Conservation (phyloP, 1,284 basidiomycete species). For the Moesziomyces aphidis region DNA sequence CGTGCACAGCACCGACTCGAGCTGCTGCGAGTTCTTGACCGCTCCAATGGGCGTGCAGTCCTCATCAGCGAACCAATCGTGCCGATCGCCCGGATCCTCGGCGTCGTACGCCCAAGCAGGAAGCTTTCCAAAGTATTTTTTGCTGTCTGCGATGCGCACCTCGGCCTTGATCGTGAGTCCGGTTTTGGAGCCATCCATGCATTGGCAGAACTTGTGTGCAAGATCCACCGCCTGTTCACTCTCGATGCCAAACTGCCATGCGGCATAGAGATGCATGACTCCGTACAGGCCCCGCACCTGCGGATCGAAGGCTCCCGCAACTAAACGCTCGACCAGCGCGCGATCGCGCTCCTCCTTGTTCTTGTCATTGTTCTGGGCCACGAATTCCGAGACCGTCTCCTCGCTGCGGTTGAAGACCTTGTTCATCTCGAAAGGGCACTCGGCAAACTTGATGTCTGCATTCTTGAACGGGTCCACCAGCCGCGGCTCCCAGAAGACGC, state of each 20-base stretch:
- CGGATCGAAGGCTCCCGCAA: slow-evolving; percentile 20
- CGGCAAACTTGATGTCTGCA: slow-evolving; percentile 44
- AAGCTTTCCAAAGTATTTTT: slow-evolving; percentile 21
- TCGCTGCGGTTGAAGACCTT: slow-evolving; percentile 51
- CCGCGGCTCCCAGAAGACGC: slow-evolving; percentile 49
- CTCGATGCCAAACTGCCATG: slow-evolving; percentile 30
- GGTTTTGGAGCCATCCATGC: slow-evolving; percentile 42
- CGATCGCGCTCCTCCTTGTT: slow-evolving; percentile 22
- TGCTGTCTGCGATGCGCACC: slow-evolving; percentile 29
- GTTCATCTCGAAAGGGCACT: slow-evolving; percentile 47
- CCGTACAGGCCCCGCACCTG: slow-evolving; percentile 29
- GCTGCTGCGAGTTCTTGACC: slow-evolving; percentile 14
- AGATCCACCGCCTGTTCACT: slow-evolving; percentile 30
- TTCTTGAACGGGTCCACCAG: slow-evolving; percentile 45
- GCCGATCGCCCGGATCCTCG: slow-evolving; percentile 3
- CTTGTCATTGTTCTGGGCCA: slow-evolving; percentile 28
- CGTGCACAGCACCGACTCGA: slow-evolving; percentile 31
- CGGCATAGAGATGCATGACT: slow-evolving; percentile 35
- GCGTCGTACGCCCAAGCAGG: slow-evolving; percentile 32
- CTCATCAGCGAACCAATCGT: slow-evolving; percentile 27
- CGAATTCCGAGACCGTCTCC: slow-evolving; percentile 25
- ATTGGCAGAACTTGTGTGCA: slow-evolving; percentile 46
- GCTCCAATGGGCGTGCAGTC: slow-evolving; percentile 2
- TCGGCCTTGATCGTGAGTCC: slow-evolving; percentile 28
- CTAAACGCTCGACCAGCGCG: slow-evolving; percentile 19